A percentile compares a stretch with the other conserved stretches of the same genome.
Conservation (phyloP, 225 moss, liverwort and hornwort genomes). For the Rhytidiadelphus loreus region DNA sequence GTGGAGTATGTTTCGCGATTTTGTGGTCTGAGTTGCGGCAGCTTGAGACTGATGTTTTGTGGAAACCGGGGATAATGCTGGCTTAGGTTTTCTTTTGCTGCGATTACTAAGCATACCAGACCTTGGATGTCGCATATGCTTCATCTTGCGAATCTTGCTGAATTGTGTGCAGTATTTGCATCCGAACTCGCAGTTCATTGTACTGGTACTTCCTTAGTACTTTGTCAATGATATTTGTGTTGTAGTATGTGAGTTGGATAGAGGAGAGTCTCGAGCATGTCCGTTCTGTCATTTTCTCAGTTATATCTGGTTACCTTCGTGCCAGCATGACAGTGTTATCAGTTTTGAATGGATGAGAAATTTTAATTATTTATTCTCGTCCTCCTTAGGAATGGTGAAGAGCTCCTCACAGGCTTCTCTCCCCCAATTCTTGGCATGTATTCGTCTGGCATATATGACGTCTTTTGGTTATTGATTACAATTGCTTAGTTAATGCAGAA, state of each 20-base stretch:
- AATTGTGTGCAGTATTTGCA: neutral
- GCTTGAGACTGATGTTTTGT: neutral
- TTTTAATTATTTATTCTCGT: neutral
- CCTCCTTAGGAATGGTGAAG: neutral
- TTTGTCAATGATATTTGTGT: neutral
- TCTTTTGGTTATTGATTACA: neutral
- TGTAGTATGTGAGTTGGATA: neutral
- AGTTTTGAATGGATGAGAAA: neutral
- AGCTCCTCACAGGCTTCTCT: neutral
- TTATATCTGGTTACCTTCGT: neutral
- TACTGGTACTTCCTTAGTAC: neutral
- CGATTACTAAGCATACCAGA: neutral
- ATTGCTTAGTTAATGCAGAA: neutral
- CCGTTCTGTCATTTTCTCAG: neutral
- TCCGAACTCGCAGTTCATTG: neutral
- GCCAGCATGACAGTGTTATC: neutral
- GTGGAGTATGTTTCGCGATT: neutral
- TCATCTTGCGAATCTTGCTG: neutral
- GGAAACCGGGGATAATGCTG: too few relatives aligned
- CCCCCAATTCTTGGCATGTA: neutral
- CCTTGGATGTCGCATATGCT: neutral
- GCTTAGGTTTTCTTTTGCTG: neutral
- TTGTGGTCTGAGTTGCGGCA: neutral
- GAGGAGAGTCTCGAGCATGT: neutral
- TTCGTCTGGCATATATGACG: neutral